Evolutionary conservation across 176 grass and related monocot genomes (phyloP).

Genomic region (Carex pumila): DNA sequence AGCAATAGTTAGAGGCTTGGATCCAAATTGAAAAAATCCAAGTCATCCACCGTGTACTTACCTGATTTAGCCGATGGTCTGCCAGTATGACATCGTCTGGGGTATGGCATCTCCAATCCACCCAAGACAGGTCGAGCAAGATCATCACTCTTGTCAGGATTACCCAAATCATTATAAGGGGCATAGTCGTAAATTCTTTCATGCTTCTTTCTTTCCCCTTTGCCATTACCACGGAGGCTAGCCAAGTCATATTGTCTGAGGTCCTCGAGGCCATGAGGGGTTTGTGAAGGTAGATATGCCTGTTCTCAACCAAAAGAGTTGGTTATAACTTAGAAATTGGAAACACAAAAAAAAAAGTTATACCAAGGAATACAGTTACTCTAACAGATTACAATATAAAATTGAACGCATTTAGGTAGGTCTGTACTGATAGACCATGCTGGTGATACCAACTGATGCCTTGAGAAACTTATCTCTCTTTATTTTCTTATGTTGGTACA

Average conservation of each 20-base stretch:
- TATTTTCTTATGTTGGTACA: not conserved
- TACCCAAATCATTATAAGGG: conserved; percentile 43
- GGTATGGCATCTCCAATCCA: conserved; percentile 40
- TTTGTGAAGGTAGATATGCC: conserved; percentile 45
- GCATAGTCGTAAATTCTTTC: conserved; percentile 47
- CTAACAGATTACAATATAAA: not conserved
- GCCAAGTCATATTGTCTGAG: conserved; percentile 27
- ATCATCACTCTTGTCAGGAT: conserved; percentile 45
- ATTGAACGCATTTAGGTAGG: not conserved
- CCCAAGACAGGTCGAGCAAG: conserved; percentile 30
- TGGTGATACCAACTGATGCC: not conserved
- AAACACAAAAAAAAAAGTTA: not conserved
- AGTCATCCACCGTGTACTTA: not conserved
- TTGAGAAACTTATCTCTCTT: not conserved
- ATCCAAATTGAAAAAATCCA: not conserved
- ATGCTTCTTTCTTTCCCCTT: conserved; percentile 39
- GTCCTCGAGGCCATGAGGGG: conserved; percentile 35
- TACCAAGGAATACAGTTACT: not conserved
- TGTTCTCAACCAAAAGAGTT: conserved; percentile 14
- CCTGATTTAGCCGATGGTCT: conserved; percentile 37
- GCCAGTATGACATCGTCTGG: conserved; percentile 41
- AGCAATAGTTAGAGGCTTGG: not conserved
- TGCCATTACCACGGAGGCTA: conserved; percentile 25
- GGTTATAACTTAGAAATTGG: not conserved
- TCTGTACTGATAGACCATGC: not conserved